Evolutionary conservation across 176 grass and related monocot genomes (phyloP), one percentile per base, ranked within the genome.

Genomic region (Phyllostachys edulis): DNA sequence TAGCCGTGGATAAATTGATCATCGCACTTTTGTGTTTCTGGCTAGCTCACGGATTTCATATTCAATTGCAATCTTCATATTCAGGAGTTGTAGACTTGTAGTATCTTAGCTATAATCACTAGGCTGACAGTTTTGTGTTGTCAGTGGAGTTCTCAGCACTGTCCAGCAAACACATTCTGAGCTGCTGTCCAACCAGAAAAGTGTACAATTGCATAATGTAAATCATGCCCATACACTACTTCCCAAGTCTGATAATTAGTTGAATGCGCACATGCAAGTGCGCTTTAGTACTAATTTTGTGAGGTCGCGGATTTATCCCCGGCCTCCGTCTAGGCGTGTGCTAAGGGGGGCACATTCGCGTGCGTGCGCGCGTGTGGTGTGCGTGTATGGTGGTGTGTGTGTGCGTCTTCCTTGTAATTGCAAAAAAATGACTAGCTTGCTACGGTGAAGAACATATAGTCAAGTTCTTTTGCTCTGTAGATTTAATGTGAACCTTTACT

Each of bases 21-120:
- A 42, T 72, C 56, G 50, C 63, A 37, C 18, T 85, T 44, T 32
- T 21, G 34, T 79, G 11, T 77, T 37, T 20, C 12, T 63, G 23
- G 80, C 40, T 68, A 80, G 17, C 5, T 70, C 21, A 80, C 8
- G 36, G n/a, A 44, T 46, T 80, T 37, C n/a, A 29, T 62, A 81
- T 76, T 60, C 13, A 83, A 62, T 59, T 72, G 36, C 27, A 64
- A 47, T 41, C 4, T 78, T 84, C 21, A n/a, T 84, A 62, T 56
- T 38, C 40, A 68, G 67, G 15, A 84, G 8, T 57, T 79, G 3
- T 34, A 13, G 42, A 23, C 63, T 23, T 80, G 44, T 73, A 17
- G 54, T 49, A 64, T 65, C 79, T 63, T n/a, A 44, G 20, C 5
- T 63, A 23, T 88, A 51, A 11, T 51, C 51, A 64, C 14, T 32